phyloP scores from a whole-genome alignment of 2,329 filamentous ascomycete genomes.

The Fusarium illudens region DNA sequence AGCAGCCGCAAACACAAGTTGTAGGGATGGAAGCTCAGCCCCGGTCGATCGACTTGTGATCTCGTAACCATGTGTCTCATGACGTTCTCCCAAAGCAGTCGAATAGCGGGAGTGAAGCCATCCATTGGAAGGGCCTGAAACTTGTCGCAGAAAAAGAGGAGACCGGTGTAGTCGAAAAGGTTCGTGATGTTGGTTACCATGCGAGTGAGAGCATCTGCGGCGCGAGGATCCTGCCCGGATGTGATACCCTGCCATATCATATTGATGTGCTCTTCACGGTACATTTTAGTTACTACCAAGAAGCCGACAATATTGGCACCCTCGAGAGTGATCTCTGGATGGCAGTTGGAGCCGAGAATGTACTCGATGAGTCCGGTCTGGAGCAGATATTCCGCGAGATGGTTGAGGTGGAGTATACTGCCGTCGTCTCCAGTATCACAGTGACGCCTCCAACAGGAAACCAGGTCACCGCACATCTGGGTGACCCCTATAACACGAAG shows the following conservation, averaged over 20 bases:
- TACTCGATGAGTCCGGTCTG: slow-evolving; percentile 81
- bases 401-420: slow-evolving; percentile 63
- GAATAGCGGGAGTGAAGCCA: slow-evolving; percentile 68
- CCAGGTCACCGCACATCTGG: slow-evolving; percentile 75
- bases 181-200: slow-evolving; percentile 64
- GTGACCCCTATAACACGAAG: slow-evolving; percentile 81
- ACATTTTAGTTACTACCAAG: slow-evolving; percentile 79
- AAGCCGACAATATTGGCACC: slow-evolving; percentile 89
- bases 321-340: slow-evolving; percentile 85
- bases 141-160: slow-evolving; percentile 77
- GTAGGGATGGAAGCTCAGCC: slow-evolving; percentile 55
- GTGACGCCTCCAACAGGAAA: slow-evolving; percentile 69
- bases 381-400: slow-evolving; percentile 74
- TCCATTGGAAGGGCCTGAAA: slow-evolving; percentile 70
- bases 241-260: slow-evolving; percentile 85
- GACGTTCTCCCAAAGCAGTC: slow-evolving; percentile 67
- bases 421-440: slow-evolving; percentile 56
- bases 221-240: slow-evolving; percentile 82
- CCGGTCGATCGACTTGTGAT: slow-evolving; percentile 47
- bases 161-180: slow-evolving; percentile 56
- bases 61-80: slow-evolving; percentile 60
- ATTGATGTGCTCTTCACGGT: slow-evolving; percentile 76
- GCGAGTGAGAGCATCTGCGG: slow-evolving; percentile 79
- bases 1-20: slow-evolving; percentile 71
- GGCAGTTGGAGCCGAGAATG: slow-evolving; percentile 88